Base-by-base conservation (phyloP, 1,284 basidiomycete species). In the Coniferiporia sulphurascens region DNA sequence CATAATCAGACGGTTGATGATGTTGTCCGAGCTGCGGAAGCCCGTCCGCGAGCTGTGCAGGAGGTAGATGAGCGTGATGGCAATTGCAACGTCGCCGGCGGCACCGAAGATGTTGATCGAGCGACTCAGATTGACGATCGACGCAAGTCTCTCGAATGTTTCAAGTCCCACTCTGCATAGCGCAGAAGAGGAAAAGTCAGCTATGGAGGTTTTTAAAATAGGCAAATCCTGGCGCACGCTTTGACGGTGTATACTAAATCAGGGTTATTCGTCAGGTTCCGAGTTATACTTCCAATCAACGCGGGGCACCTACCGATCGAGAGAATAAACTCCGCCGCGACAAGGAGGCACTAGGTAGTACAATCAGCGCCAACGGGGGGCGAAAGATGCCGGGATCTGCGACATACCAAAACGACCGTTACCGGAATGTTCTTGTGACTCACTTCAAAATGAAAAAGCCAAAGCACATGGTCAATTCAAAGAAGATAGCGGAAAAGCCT, bases 1-100 rank as follows among this genome's bases (percentile, higher is more conserved):
- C 34, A 61, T 27, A 50, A 63, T 63, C 10, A 63, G 58, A 7
- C 59, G 51, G 43, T 60, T 63, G 45, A 63, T 58, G 21, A 63
- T 63, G 34, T 34, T 55, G 21, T 63, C 62, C 15, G 62, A 61
- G 8, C 55, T 45, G 22, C 43, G 34, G 55, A 60, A 63, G 7
- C 62, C 62, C 15, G 62, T 63, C 9, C 62, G 49, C 19, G 55
- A 58, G 10, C 41, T 32, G 21, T 63, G 58, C 10, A 63, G 36
- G 13, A 63, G 56, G 34, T 12, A 61, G 27, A 60, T 60, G 19
- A 63, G 62, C 9, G 55, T 21, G 5, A 21, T n/a, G 17, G 62
- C 59, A 35, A 63, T 61, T 7, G 55, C 49, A 12, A 63, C 48
- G 35, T 63, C 62, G 10, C 43, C 43, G 45, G 52, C 59, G 3